Conservation (phyloP, 306 rosid genomes). For the Lotus japonicus region DNA sequence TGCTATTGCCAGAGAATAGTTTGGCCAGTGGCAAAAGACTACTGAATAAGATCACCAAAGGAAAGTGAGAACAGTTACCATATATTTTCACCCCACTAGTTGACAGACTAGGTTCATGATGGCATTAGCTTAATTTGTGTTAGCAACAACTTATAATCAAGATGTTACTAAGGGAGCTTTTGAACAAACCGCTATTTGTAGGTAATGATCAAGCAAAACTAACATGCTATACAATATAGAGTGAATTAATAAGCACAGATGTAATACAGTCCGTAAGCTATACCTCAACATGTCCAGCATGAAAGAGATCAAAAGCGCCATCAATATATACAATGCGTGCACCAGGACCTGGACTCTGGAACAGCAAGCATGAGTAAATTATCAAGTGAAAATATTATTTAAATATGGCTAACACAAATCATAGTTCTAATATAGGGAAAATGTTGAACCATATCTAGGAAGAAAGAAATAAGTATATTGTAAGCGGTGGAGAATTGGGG, state of each 20-base stretch:
- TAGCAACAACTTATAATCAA: neutral
- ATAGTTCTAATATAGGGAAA: neutral
- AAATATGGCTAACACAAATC: neutral
- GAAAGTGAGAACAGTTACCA: neutral
- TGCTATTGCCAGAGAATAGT: neutral
- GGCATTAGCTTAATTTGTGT: neutral
- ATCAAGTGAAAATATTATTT: neutral
- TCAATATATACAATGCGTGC: constrained; percentile 92
- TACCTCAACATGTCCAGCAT: constrained; percentile 98
- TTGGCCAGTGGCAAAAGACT: neutral
- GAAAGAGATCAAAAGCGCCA: constrained; percentile 99
- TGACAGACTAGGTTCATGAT: neutral
- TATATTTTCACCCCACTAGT: neutral
- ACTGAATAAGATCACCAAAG: neutral
- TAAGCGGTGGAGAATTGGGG: neutral
- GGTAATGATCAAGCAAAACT: neutral
- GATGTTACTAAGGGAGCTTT: neutral
- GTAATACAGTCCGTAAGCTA: neutral
- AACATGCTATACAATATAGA: neutral
- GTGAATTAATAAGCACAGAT: neutral
- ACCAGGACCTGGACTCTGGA: constrained; percentile 92
- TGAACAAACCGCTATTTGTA: neutral
- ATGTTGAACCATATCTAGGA: neutral
- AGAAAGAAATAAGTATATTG: constrained; percentile 1
- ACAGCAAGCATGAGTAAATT: constrained; percentile 13